These are phyloP conservation scores for Tylopilus sp. DNA, from an alignment of 768 basidiomycete species.

Conservation along the genomic window DNA sequence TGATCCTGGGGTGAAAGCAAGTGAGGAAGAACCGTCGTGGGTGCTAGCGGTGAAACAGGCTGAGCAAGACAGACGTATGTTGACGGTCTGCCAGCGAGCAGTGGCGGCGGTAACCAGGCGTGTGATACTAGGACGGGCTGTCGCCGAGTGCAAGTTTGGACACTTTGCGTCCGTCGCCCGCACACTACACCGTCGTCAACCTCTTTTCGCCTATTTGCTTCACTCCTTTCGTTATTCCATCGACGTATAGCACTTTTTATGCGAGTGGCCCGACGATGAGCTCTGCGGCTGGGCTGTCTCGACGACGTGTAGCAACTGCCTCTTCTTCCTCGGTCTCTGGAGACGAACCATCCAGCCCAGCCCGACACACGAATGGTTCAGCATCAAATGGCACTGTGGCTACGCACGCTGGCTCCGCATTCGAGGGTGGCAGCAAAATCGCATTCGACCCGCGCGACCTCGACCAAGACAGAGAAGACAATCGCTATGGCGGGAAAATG, in stretches of 20 bases:
- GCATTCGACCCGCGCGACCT: slow-evolving; percentile 94
- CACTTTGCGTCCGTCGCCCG: slow-evolving; percentile 3
- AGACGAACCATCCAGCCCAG: slow-evolving; percentile 36
- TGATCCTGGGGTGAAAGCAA: neutral
- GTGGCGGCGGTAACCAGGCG: slow-evolving; percentile 1
- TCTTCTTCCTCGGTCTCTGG: slow-evolving; percentile 36
- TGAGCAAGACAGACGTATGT: no score
- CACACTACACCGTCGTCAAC: slow-evolving; percentile 6
- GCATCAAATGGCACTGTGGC: slow-evolving; percentile 28
- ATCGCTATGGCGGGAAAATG: slow-evolving; percentile 63
- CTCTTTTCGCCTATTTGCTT: slow-evolving; percentile 1
- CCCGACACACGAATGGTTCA: slow-evolving; percentile 30
- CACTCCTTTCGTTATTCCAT: slow-evolving; percentile 5
- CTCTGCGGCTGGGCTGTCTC: slow-evolving; percentile 52
- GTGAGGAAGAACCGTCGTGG: no score
- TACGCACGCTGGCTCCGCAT: slow-evolving; percentile 75
- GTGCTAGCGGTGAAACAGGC: no score
- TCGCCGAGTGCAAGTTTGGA: slow-evolving; percentile 6
- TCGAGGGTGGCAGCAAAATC: slow-evolving; percentile 83
- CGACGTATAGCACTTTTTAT: slow-evolving; percentile 13
- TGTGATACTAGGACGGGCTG: slow-evolving; percentile 8
- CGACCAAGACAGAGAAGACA: slow-evolving; percentile 63
- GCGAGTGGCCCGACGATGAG: slow-evolving; percentile 39
- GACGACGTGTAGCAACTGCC: slow-evolving; percentile 50
- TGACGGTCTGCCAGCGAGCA: no score